phyloP scores from a whole-genome alignment of 2,329 filamentous ascomycete genomes.

The Spiromastix sp. region DNA sequence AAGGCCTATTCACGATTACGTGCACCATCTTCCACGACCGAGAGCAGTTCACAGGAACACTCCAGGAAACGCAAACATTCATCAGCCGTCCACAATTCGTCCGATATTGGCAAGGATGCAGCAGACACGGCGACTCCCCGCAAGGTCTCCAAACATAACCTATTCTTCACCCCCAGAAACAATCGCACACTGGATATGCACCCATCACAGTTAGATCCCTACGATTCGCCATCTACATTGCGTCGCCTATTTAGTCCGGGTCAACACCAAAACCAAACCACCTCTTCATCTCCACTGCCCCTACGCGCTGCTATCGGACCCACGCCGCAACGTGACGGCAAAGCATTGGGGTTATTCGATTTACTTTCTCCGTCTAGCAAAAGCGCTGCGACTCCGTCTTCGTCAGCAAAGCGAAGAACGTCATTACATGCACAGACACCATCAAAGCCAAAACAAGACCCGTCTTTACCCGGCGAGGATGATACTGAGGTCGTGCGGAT shows the following conservation, averaged over 20 bases:
- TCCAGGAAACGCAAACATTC: slow-evolving; percentile 15
- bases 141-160: slow-evolving; percentile 21
- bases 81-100: slow-evolving; percentile 14
- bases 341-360: slow-evolving; percentile 38
- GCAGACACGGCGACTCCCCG: slow-evolving; percentile 25
- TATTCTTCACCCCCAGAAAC: slow-evolving; percentile 24
- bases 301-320: slow-evolving; percentile 35
- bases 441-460: slow-evolving; percentile 15
- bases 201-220: slow-evolving; percentile 33
- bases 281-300: slow-evolving; percentile 21
- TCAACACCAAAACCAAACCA: slow-evolving; percentile 15
- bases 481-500: slow-evolving; percentile 1
- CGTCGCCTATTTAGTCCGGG: slow-evolving; percentile 28
- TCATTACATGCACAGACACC: slow-evolving; percentile 23
- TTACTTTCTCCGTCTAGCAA: slow-evolving; percentile 31
- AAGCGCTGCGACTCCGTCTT: slow-evolving; percentile 12
- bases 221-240: slow-evolving; percentile 32
- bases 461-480: slow-evolving; percentile 1
- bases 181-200: slow-evolving; percentile 18
- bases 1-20: slow-evolving; percentile 37
- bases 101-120: too few species aligned
- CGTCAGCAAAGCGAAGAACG: slow-evolving; percentile 9
- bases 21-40: slow-evolving; percentile 2
- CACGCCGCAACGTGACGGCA: slow-evolving; percentile 40
- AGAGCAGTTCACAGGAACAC: slow-evolving; percentile 14